A percentile compares a stretch with the other conserved stretches of the same genome.
Evolutionary conservation across 2,329 filamentous ascomycete genomes (phyloP).

Genomic region (Didymella sp.): DNA sequence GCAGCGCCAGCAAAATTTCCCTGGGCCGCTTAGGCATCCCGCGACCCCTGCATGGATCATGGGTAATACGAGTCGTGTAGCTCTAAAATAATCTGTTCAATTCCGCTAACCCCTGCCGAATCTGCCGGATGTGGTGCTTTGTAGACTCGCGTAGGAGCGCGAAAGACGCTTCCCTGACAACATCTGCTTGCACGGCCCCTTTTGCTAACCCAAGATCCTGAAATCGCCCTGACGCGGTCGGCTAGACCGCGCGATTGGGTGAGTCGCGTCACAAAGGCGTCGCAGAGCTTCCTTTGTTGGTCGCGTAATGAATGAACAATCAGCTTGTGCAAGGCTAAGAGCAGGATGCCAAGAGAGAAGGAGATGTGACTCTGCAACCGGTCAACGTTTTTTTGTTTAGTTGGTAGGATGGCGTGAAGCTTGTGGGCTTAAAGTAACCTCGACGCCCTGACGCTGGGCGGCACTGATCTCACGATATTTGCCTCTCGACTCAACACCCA

Average conservation of each 20-base stretch:
- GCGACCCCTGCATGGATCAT: slow-evolving; percentile 8
- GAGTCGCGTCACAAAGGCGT: slow-evolving; percentile 10
- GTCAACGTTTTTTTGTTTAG: slow-evolving; percentile 29
- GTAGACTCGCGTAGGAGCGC: slow-evolving; percentile 10
- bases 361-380: slow-evolving; percentile 31
- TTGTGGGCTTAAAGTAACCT: slow-evolving; percentile 32
- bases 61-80: slow-evolving; percentile 7
- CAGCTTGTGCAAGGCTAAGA: slow-evolving; percentile 29
- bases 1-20: slow-evolving; percentile 14
- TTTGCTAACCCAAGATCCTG: background rate
- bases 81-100: slow-evolving; percentile 15
- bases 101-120: slow-evolving; percentile 13
- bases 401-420: slow-evolving; percentile 15
- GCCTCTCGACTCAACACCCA: slow-evolving; percentile 19
- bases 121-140: slow-evolving; percentile 8
- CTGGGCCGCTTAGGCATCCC: slow-evolving; percentile 17
- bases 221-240: background rate
- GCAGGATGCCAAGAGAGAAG: slow-evolving; percentile 25
- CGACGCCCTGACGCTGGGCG: slow-evolving; percentile 21
- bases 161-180: slow-evolving; percentile 8
- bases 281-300: slow-evolving; percentile 16
- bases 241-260: slow-evolving; percentile 8
- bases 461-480: slow-evolving; percentile 21
- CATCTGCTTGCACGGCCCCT: slow-evolving; percentile 6
- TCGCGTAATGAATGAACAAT: slow-evolving; percentile 7